A percentile compares a stretch with the other conserved stretches of the same genome.
Conservation (phyloP, 1,139 yeast genomes). For the Debaryomycetaceae sp. region DNA sequence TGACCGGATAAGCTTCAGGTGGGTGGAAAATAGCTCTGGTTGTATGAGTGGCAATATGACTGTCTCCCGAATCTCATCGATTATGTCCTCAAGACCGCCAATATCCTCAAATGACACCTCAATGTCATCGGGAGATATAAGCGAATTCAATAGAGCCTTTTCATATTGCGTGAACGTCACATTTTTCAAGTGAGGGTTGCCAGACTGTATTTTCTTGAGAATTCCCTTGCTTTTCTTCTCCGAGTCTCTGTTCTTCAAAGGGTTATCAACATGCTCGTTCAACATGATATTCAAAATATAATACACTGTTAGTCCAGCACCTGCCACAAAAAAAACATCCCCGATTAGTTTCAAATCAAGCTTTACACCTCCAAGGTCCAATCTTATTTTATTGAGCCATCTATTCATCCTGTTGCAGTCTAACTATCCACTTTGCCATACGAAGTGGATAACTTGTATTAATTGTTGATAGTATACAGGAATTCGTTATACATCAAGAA, state of each 20-base stretch:
- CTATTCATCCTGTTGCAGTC: not conserved
- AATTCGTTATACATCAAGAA: not conserved
- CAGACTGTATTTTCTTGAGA: constrained; percentile 52
- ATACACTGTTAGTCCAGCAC: constrained; percentile 80
- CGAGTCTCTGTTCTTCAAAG: constrained; percentile 58
- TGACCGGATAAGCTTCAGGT: constrained; percentile 69
- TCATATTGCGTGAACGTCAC: constrained; percentile 73
- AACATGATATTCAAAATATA: constrained; percentile 61
- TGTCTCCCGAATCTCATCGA: constrained; percentile 82
- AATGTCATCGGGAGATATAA: constrained; percentile 82
- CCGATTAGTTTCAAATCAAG: constrained; percentile 55
- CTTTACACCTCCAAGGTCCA: constrained; percentile 41
- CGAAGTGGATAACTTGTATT: not conserved
- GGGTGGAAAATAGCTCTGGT: constrained; percentile 61
- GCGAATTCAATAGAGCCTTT: constrained; percentile 66
- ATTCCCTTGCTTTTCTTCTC: constrained; percentile 66
- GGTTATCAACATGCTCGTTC: constrained; percentile 49
- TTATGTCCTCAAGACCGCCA: constrained; percentile 81
- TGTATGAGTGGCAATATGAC: constrained; percentile 84
- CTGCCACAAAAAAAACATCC: constrained; percentile 70
- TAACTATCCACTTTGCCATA: not conserved
- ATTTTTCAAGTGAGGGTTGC: constrained; percentile 56
- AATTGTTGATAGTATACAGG: not conserved
- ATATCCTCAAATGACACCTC: constrained; percentile 71
- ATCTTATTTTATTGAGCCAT: constrained; percentile 30